These are phyloP conservation scores for Dactylellina drechsleri DNA, from an alignment of 2,329 filamentous ascomycete genomes.

Conservation along the genomic window DNA sequence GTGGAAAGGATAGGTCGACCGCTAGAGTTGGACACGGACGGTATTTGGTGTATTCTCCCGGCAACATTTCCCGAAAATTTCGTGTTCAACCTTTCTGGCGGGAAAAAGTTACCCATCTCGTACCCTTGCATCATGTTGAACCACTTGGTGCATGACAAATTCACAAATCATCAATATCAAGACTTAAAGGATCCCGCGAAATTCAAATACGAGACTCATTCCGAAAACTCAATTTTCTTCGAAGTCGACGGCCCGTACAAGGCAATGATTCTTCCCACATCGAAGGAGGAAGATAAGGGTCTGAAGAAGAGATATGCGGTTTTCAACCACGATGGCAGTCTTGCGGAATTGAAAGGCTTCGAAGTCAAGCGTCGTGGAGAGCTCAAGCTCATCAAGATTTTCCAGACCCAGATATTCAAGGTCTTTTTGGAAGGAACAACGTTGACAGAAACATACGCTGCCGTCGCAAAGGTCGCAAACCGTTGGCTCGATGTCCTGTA, in stretches of 20 bases:
- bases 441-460: conserved; percentile 84
- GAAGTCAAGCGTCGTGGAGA: conserved; percentile 98
- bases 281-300: conserved; percentile 99
- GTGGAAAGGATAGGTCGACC: conserved; percentile 93
- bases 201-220: conserved; percentile 94
- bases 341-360: conserved; percentile 96
- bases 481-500: conserved; percentile 96
- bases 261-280: conserved; percentile 96
- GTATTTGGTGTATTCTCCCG: conserved; percentile 99
- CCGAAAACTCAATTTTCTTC: conserved; percentile 99
- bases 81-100: conserved; percentile 89
- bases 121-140: conserved; percentile 99
- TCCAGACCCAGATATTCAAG: conserved; percentile 99
- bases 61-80: conserved; percentile 98
- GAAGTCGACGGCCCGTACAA: conserved; percentile 98
- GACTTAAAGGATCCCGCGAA: conserved; percentile 80
- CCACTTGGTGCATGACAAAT: conserved; percentile 90
- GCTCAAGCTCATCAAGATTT: conserved; percentile 99
- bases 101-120: conserved; percentile 95
- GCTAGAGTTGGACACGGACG: conserved; percentile 94
- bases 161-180: conserved; percentile 98
- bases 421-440: conserved; percentile 95
- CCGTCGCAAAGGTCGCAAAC: conserved; percentile 94
- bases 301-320: conserved; percentile 99
- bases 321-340: conserved; percentile 95